A percentile compares a stretch with the other conserved stretches of the same genome.
phyloP scores from a whole-genome alignment of 345 rosid genomes.

The Rhodamnia argentea region DNA sequence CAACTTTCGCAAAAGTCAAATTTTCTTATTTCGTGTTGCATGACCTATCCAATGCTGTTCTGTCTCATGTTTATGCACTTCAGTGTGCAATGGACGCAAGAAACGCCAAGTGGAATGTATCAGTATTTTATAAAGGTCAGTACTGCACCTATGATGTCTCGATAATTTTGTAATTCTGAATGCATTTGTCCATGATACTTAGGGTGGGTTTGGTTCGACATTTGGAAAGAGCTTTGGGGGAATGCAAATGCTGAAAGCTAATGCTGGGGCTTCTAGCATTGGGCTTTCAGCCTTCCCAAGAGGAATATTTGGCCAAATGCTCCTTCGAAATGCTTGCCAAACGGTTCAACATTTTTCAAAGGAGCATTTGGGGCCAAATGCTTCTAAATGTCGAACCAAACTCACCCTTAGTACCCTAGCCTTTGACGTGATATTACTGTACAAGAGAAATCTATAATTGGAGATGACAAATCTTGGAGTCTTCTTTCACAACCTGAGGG shows the following conservation, averaged over 20 bases:
- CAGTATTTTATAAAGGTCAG: slow-evolving; percentile 91
- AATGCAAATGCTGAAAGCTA: too few relatives aligned
- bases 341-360: too few relatives aligned
- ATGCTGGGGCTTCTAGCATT: too few relatives aligned
- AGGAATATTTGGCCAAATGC: too few relatives aligned
- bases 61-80: neutral
- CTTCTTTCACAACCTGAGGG: neutral
- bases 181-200: neutral
- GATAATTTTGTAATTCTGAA: neutral
- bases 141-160: neutral
- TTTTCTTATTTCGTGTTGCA: neutral
- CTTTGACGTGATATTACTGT: neutral
- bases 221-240: too few relatives aligned
- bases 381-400: too few relatives aligned
- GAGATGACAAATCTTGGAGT: neutral
- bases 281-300: too few relatives aligned
- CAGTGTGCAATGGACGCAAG: slow-evolving; percentile 83
- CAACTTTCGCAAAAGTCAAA: neutral
- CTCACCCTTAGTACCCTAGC: neutral
- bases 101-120: slow-evolving; percentile 65
- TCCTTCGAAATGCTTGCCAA: too few relatives aligned
- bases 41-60: neutral
- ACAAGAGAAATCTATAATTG: neutral
- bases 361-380: too few relatives aligned
- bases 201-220: too few relatives aligned